Evolutionary conservation across 441 rosid genomes (phyloP).

Genomic region (Syzygium malaccense): DNA sequence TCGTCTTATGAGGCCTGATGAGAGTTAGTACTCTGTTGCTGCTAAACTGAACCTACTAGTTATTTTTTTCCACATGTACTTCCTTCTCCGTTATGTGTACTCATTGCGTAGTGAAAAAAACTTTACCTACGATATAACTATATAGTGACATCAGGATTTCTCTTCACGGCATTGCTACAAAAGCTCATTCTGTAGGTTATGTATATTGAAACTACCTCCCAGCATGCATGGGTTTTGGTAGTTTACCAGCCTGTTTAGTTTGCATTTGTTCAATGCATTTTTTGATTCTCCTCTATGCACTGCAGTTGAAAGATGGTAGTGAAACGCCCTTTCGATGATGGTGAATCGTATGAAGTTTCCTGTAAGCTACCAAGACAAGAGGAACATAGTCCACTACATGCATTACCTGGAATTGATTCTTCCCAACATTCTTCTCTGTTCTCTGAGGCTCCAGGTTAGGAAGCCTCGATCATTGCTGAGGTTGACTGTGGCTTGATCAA

Average conservation of each 20-base stretch:
- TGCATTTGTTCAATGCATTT: not conserved
- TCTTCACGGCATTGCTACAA: not conserved
- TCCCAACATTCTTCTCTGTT: constrained; percentile 1
- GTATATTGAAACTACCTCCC: not conserved
- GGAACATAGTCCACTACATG: constrained; percentile 12
- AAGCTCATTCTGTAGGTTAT: not conserved
- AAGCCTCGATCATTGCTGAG: not conserved
- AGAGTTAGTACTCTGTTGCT: not conserved
- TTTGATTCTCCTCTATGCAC: not conserved
- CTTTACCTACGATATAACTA: not conserved
- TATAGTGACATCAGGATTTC: not conserved
- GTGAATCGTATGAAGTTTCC: constrained; percentile 22
- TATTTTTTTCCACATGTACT: not conserved
- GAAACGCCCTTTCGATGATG: constrained; percentile 35
- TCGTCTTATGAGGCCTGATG: not conserved
- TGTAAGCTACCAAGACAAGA: constrained; percentile 32
- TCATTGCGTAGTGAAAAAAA: not conserved
- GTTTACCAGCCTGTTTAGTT: not conserved
- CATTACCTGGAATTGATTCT: constrained; percentile 23
- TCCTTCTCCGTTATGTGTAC: not conserved
- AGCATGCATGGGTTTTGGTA: not conserved
- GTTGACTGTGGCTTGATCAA: not conserved
- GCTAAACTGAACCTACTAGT: not conserved
- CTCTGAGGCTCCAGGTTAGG: constrained; percentile 26
- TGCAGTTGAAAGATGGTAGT: constrained; percentile 35